Evolutionary conservation across 2,329 filamentous ascomycete genomes (phyloP), one percentile per base, ranked within the genome.

Genomic region (Pyrenochaeta sp.): DNA sequence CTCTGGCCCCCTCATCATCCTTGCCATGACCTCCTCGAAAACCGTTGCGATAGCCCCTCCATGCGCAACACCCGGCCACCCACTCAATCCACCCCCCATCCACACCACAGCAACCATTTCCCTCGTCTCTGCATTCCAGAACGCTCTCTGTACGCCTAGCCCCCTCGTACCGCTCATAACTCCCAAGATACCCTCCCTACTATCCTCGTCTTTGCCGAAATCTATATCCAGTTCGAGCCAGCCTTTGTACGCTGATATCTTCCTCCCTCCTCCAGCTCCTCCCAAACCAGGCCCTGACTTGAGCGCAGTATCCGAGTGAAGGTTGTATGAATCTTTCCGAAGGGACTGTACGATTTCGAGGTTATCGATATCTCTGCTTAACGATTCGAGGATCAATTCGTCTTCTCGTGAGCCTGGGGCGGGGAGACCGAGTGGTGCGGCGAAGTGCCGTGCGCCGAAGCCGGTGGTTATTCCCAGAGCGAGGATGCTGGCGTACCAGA

Each of bases 11-110:
- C 64, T 89, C 77, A 67, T 85, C 83, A 86, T 88, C 43, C 89
- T 82, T n/a, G 87, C 87, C 60, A 91, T 81, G 50, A 84, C 85
- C 79, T 93, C 91, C 73, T 91, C 86, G 37, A 93, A 77, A 3
- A 91, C 75, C 0, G 88, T 92, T 7, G 88, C 89, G 48, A 91
- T 82, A 6, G 84, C 81, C 13, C 91, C 91, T 54, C 91, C 91
- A 78, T 94, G 91, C 50, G 88, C 86, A 40, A 91, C 81, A 12
- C 85, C 84, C 1, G 90, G 90, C 89, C 90, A 93, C 3, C 91
- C 90, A 47, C 84, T 81, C 22, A 90, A 72, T 1, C 81, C 85
- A n/a, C 81, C 75, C 6, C 91, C 91, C 52, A 93, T 83, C 80
- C 84, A 90, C 4, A 93, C 80, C n/a, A 93, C 82, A 49, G 83